Conservation (phyloP, 495 filamentous ascomycete genomes). For the Amniculicola lignicola region DNA sequence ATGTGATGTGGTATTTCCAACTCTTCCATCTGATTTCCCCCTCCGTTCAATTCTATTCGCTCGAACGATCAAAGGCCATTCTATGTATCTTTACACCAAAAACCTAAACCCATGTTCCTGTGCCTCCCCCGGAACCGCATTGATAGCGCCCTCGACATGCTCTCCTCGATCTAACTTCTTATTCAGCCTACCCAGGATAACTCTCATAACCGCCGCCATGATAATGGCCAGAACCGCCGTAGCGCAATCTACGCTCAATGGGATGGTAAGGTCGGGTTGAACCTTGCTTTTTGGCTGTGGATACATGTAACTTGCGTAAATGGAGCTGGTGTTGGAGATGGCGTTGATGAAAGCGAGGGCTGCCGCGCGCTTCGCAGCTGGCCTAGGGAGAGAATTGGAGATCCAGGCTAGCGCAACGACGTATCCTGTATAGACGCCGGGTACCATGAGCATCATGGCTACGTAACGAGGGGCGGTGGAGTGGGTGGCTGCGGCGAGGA, state of each 20-base stretch:
- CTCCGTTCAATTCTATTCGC: too few species aligned
- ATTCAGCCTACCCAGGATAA: constrained; percentile 67
- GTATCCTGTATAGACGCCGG: constrained; percentile 60
- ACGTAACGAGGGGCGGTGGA: constrained; percentile 66
- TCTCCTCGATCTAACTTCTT: constrained; percentile 60
- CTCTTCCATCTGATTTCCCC: too few species aligned
- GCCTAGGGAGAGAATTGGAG: constrained; percentile 74
- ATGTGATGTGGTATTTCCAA: too few species aligned
- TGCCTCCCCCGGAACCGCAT: constrained; percentile 52
- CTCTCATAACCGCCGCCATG: constrained; percentile 60
- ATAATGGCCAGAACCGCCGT: constrained; percentile 65
- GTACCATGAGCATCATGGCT: constrained; percentile 80
- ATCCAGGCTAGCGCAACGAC: constrained; percentile 78
- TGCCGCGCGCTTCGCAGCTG: constrained; percentile 78
- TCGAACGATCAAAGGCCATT: too few species aligned
- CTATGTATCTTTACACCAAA: constrained; percentile 52
- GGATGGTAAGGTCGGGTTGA: constrained; percentile 48
- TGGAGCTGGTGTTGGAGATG: constrained; percentile 67
- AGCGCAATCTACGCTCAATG: constrained; percentile 71
- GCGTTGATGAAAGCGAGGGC: constrained; percentile 80
- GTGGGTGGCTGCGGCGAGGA: constrained; percentile 69
- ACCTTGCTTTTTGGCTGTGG: constrained; percentile 38
- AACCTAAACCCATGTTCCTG: constrained; percentile 63
- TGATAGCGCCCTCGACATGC: constrained; percentile 46
- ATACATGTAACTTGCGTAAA: constrained; percentile 77